Base-by-base conservation (phyloP, 2,329 filamentous ascomycete species). In the Beauveria caledonica region DNA sequence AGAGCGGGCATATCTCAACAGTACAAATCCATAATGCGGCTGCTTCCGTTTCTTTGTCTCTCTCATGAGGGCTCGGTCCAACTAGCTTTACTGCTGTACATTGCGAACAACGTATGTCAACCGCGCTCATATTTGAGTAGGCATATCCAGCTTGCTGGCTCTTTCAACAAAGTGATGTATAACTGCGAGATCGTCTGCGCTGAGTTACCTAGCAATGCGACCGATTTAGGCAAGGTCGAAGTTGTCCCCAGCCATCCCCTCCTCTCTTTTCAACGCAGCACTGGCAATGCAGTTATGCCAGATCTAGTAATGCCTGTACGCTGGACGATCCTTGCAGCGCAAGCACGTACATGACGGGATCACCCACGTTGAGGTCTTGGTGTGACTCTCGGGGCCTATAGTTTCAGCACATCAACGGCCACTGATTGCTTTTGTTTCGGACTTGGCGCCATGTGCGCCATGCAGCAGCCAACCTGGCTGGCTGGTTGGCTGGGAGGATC, bases 151-250 rank as follows among this genome's bases (percentile, higher is more conserved):
- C 29, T 29, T 29, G n/a, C 25, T 40, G 23, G 19, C 19, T n/a
- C 19, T n/a, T 39, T 25, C 27, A 42, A 13, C 11, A 11, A 39
- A 25, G 55, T 33, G 56, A 52, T 59, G 48, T 3, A 25, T 13
- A 13, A 33, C 29, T 59, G 56, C 56, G 48, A 45, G 56, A 59
- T 59, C 46, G 48, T 36, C 46, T 40, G 25, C 56, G 39, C 39
- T 45, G 46, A 23, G n/a, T 40, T 25, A 59, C 25, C 55, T 27
- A 19, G 49, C 36, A 45, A 52, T 44, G 36, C 19, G 36, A 17
- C 56, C 39, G 25, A 42, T 59, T 52, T 40, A 36, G 48, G 56
- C 13, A 51, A 59, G 23, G 48, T 17, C 13, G 29, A 25, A 36
- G 27, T 13, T 19, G 55, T 17, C 19, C 45, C 1, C 13, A 27